Conservation (phyloP, 2,329 filamentous ascomycete species). For the Daldinia sp. region DNA sequence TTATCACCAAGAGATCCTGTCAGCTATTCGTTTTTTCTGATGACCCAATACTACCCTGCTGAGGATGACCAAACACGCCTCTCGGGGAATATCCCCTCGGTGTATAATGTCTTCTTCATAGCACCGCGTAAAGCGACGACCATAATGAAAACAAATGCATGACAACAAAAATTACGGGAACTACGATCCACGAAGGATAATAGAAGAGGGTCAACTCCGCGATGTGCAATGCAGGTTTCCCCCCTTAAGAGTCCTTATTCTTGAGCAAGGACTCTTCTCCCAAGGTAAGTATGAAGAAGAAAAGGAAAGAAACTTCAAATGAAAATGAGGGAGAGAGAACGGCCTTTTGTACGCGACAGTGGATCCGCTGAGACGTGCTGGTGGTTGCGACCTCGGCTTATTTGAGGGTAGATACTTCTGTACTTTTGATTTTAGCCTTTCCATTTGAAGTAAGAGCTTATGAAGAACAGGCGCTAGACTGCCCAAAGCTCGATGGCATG, state of each 20-base stretch:
- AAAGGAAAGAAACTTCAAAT: constrained; percentile 45
- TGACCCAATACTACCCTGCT: no score
- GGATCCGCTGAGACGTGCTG: constrained; percentile 22
- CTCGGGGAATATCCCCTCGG: no score
- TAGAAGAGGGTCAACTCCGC: constrained; percentile 62
- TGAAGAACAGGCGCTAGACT: not conserved
- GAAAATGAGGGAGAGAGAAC: constrained; percentile 29
- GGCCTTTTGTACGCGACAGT: constrained; percentile 41
- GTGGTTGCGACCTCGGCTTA: constrained; percentile 40
- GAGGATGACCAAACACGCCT: not conserved
- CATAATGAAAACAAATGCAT: constrained; percentile 59
- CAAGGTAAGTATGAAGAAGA: constrained; percentile 66
- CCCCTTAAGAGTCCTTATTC: constrained; percentile 57
- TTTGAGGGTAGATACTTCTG: not conserved
- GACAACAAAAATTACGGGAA: constrained; percentile 63
- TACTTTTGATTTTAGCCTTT: not conserved
- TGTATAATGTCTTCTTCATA: constrained; percentile 57
- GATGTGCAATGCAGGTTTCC: constrained; percentile 67
- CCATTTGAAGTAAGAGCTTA: not conserved
- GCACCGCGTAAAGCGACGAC: constrained; percentile 53
- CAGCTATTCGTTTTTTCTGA: no score
- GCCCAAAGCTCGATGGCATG: not conserved
- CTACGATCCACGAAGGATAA: constrained; percentile 66
- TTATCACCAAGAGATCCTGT: no score
- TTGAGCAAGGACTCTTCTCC: constrained; percentile 58